Percentiles rank a stretch among this genome's conserved stretches.
Evolutionary conservation across 768 basidiomycete species (phyloP).

Genomic region (Suillus lakei): DNA sequence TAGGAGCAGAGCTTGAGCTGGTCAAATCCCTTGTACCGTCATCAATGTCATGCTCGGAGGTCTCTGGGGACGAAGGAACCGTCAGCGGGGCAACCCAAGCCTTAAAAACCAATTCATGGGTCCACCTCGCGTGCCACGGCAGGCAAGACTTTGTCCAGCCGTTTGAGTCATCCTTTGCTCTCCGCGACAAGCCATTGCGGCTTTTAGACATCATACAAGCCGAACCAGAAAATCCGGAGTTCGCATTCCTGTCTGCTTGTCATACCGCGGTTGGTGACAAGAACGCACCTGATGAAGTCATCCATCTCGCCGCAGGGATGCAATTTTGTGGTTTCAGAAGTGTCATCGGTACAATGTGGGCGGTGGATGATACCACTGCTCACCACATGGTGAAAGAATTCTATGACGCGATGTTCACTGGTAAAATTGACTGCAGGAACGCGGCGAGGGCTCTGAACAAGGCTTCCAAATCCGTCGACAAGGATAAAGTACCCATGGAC

Average conservation of each 20-base stretch:
- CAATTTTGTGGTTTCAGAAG: slow-evolving; percentile 40
- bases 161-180: slow-evolving; percentile 29
- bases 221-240: slow-evolving; percentile 20
- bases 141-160: slow-evolving; percentile 24
- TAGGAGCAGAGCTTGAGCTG: slow-evolving; percentile 26
- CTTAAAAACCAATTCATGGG: slow-evolving; percentile 28
- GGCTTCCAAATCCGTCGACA: slow-evolving; percentile 26
- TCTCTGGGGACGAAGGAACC: slow-evolving; percentile 21
- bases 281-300: slow-evolving; percentile 34
- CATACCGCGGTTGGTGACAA: slow-evolving; percentile 32
- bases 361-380: slow-evolving; percentile 31
- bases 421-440: slow-evolving; percentile 16
- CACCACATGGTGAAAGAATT: slow-evolving; percentile 25
- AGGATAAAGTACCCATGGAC: slow-evolving; percentile 24
- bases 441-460: slow-evolving; percentile 25
- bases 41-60: slow-evolving; percentile 15
- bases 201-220: slow-evolving; percentile 29
- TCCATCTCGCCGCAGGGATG: slow-evolving; percentile 41
- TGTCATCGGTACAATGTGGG: slow-evolving; percentile 42
- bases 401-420: slow-evolving; percentile 23
- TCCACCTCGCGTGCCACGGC: slow-evolving; percentile 39
- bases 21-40: slow-evolving; percentile 21
- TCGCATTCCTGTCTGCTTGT: slow-evolving; percentile 42
- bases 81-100: slow-evolving; percentile 16
- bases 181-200: slow-evolving; percentile 25